These are phyloP conservation scores for Phyllosticta citriasiana DNA, from an alignment of 2,329 filamentous ascomycete genomes.

Conservation along the genomic window DNA sequence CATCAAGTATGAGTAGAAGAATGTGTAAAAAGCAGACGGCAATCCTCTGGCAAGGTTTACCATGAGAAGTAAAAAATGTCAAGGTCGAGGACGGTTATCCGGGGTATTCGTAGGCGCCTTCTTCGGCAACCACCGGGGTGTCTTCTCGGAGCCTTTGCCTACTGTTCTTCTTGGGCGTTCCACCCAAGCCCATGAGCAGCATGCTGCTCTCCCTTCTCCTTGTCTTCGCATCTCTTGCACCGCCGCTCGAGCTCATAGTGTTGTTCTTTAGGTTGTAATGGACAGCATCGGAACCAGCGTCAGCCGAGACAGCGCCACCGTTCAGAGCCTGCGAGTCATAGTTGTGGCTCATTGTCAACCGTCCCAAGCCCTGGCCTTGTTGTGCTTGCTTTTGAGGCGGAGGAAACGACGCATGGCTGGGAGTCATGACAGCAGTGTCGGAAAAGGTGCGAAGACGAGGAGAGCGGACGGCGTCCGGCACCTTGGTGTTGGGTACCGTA, in stretches of 20 bases:
- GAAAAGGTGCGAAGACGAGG: slow-evolving; percentile 57
- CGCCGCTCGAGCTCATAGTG: slow-evolving; percentile 10
- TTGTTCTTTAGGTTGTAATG: slow-evolving; percentile 12
- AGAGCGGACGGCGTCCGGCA: slow-evolving; percentile 51
- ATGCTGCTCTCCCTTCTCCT: slow-evolving; percentile 29
- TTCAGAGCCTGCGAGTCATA: slow-evolving; percentile 17
- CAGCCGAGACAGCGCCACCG: slow-evolving; percentile 27
- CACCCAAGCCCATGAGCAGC: slow-evolving; percentile 28
- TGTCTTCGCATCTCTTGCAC: slow-evolving; percentile 22
- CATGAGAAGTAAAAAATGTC: neutral
- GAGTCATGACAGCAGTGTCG: slow-evolving; percentile 54
- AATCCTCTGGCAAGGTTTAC: neutral
- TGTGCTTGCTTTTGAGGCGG: slow-evolving; percentile 16
- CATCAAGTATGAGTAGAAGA: neutral
- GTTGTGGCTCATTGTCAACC: slow-evolving; percentile 42
- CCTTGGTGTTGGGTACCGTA: slow-evolving; percentile 31
- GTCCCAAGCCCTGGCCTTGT: slow-evolving; percentile 43
- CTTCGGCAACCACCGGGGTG: slow-evolving; percentile 14
- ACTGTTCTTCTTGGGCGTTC: slow-evolving; percentile 28
- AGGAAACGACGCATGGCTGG: slow-evolving; percentile 46
- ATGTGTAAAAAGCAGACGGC: neutral
- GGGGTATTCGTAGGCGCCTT: slow-evolving; percentile 16
- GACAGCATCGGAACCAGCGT: neutral
- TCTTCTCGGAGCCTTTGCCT: slow-evolving; percentile 23
- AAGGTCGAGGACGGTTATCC: neutral